Conservation (phyloP, 1,139 yeast species). For the Hyphopichia pseudoburtonii region DNA sequence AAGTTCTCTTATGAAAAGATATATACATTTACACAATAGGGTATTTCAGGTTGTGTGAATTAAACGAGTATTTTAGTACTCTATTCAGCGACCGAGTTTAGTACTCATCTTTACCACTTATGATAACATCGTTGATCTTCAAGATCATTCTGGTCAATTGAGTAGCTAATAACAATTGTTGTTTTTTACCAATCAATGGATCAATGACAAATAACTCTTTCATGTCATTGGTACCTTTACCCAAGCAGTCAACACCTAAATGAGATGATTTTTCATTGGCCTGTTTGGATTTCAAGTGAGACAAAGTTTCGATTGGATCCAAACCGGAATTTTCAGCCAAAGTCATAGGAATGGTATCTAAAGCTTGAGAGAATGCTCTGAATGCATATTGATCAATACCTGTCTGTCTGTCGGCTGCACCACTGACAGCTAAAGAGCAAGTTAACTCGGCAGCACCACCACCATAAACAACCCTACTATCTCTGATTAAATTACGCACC, state of each 20-base stretch:
- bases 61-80: background rate
- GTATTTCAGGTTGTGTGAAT: background rate
- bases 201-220: conserved; percentile 92
- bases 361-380: conserved; percentile 89
- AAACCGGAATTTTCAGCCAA: conserved; percentile 96
- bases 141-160: conserved; percentile 96
- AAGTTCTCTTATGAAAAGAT: too few species aligned
- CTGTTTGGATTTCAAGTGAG: conserved; percentile 82
- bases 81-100: too few species aligned
- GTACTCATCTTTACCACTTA: conserved; percentile 83
- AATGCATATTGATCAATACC: conserved; percentile 98
- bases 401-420: conserved; percentile 87
- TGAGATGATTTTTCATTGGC: conserved; percentile 67
- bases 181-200: conserved; percentile 95
- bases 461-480: conserved; percentile 92
- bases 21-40: background rate
- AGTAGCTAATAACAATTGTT: conserved; percentile 91
- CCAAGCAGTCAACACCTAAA: conserved; percentile 92
- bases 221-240: conserved; percentile 87
- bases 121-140: conserved; percentile 93
- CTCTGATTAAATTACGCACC: conserved; percentile 90
- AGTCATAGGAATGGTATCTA: conserved; percentile 91
- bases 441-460: conserved; percentile 98
- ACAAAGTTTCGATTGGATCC: conserved; percentile 87
- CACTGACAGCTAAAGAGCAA: conserved; percentile 87